Conservation (phyloP, 192 early-diverging fungal species). For the Bifiguratus adelaidae region DNA sequence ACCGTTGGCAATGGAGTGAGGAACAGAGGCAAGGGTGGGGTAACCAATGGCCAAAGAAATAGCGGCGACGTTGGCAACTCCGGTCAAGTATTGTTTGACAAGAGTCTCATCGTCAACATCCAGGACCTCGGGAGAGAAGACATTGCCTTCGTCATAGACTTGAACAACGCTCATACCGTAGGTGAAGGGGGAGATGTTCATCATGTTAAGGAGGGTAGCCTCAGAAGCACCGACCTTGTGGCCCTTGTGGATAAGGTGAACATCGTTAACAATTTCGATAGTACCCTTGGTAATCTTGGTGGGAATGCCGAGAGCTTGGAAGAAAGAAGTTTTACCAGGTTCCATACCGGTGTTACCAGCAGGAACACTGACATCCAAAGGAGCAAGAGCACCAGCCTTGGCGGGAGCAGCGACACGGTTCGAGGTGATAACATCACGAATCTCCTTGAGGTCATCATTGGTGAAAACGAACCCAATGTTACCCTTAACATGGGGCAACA, state of each 20-base stretch:
- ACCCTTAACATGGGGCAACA: constrained; percentile 78
- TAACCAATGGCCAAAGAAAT: constrained; percentile 76
- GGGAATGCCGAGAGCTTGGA: constrained; percentile 99
- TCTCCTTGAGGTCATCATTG: constrained; percentile 90
- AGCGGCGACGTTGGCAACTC: constrained; percentile 62
- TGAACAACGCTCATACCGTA: constrained; percentile 93
- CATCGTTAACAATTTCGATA: constrained; percentile 97
- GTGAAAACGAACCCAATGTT: constrained; percentile 99
- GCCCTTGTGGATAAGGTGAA: constrained; percentile 83
- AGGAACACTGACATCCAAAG: constrained; percentile 86
- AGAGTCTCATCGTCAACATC: constrained; percentile 80
- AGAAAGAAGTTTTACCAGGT: constrained; percentile 99
- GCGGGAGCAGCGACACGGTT: constrained; percentile 98
- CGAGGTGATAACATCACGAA: constrained; percentile 79
- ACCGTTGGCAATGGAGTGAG: constrained; percentile 92
- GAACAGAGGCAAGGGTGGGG: constrained; percentile 78
- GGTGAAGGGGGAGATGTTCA: constrained; percentile 99
- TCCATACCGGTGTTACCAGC: constrained; percentile 99
- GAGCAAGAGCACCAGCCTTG: constrained; percentile 90
- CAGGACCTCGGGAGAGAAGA: constrained; percentile 79
- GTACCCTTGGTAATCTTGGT: constrained; percentile 99
- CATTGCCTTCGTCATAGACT: constrained; percentile 87
- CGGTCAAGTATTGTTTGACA: constrained; percentile 51
- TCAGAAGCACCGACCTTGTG: constrained; percentile 96
- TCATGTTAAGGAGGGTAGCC: constrained; percentile 97